These are phyloP conservation scores for Trichoderma afroharzianum DNA, from an alignment of 2,329 filamentous ascomycete genomes.

Conservation along the genomic window DNA sequence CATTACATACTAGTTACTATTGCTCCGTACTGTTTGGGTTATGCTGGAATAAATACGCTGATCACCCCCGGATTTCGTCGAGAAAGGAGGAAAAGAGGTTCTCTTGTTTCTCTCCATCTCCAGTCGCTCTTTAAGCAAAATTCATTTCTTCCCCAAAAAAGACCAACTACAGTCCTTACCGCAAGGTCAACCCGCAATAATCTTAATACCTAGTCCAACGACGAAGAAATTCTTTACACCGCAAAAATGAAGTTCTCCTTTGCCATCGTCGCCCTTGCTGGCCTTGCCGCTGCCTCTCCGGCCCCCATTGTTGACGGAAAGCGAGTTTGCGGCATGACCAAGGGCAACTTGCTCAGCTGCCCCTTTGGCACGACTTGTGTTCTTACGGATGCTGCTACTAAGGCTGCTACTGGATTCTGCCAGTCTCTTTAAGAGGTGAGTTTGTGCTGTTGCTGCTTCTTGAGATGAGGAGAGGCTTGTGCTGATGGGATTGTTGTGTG, in stretches of 20 bases:
- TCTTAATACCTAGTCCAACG: neutral
- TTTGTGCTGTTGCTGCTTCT: neutral
- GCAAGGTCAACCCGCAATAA: neutral
- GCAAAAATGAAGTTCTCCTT: slow-evolving; percentile 12
- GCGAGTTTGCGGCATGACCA: neutral
- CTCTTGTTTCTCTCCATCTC: neutral
- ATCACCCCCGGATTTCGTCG: neutral
- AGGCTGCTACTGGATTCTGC: neutral
- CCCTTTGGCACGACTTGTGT: slow-evolving; percentile 5
- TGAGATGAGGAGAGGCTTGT: neutral
- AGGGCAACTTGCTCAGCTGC: too few species aligned
- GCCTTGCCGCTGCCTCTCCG: slow-evolving; percentile 6
- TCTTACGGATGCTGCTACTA: neutral
- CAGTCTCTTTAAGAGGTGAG: neutral
- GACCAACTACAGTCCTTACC: neutral
- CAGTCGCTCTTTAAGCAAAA: slow-evolving; percentile 9
- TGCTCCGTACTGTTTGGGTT: neutral
- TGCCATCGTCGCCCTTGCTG: neutral
- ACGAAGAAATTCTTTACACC: neutral
- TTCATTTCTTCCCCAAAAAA: neutral
- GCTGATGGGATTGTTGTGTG: neutral
- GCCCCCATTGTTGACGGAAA: neutral
- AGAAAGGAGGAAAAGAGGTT: neutral
- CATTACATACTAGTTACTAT: neutral
- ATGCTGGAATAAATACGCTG: slow-evolving; percentile 2